phyloP scores from a whole-genome alignment of 306 rosid species.

The Herpetospermum pedunculosum region DNA sequence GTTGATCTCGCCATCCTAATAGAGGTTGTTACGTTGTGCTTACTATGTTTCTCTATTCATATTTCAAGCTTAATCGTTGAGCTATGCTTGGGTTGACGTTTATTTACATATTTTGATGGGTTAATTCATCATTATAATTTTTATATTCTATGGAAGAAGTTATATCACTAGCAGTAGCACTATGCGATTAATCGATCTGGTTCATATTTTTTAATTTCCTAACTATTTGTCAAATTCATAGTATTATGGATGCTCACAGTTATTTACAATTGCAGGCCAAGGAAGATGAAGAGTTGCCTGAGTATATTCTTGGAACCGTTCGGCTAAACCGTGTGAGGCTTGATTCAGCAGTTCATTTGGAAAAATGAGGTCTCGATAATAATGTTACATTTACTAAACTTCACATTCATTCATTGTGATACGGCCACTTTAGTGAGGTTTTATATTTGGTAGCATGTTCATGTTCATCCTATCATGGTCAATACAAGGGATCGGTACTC shows the following conservation, averaged over 20 bases:
- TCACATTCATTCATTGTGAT: neutral
- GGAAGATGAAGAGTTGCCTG: conserved; percentile 72
- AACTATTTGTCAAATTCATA: neutral
- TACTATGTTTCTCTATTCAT: neutral
- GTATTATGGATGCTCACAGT: neutral
- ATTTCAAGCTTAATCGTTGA: too few relatives aligned
- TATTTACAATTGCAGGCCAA: conserved; percentile 40
- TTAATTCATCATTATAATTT: neutral
- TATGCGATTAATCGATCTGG: neutral
- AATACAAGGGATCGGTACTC: neutral
- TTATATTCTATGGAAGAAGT: neutral
- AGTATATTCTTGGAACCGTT: conserved; percentile 81
- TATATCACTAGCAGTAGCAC: neutral
- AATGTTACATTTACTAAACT: neutral
- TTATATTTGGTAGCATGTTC: neutral
- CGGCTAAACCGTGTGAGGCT: conserved; percentile 57
- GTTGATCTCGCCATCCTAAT: conserved; percentile 88
- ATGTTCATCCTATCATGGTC: neutral
- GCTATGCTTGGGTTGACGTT: neutral
- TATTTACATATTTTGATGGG: neutral
- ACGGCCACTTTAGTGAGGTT: neutral
- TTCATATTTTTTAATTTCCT: neutral
- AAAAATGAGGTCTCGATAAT: conserved; percentile 21
- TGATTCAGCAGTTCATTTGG: conserved; percentile 52
- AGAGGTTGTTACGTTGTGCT: conserved; percentile 49